Conservation (phyloP, 768 basidiomycete genomes). For the Epithele typhae region DNA sequence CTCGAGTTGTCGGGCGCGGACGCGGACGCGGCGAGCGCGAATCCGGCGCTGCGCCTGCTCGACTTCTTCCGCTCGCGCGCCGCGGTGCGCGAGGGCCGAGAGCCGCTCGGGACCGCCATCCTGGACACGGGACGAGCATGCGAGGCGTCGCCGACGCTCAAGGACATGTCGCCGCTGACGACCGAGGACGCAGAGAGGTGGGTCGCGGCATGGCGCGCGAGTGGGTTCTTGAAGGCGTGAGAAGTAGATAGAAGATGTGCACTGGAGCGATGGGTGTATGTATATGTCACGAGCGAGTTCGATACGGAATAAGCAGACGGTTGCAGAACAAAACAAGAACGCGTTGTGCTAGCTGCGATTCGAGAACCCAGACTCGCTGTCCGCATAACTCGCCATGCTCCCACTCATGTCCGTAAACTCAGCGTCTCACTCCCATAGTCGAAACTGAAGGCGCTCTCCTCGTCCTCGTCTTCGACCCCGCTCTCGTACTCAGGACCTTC, state of each 20-base stretch:
- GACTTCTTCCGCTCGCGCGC: conserved; percentile 18
- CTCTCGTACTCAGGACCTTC: conserved; percentile 24
- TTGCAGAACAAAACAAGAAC: too few relatives aligned
- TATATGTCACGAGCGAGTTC: too few relatives aligned
- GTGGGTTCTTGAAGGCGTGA: neutral
- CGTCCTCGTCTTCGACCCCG: conserved; percentile 17
- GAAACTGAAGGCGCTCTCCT: conserved; percentile 15
- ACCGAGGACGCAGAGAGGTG: neutral
- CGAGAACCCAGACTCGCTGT: conserved; percentile 26
- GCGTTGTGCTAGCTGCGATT: conserved; percentile 5
- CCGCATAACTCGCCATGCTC: conserved; percentile 22
- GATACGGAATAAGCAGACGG: too few relatives aligned
- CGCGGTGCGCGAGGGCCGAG: neutral
- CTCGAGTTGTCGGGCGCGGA: neutral
- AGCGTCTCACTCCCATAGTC: conserved; percentile 23
- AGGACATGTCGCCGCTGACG: neutral
- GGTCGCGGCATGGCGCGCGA: neutral
- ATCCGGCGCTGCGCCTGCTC: conserved; percentile 22
- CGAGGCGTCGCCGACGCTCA: neutral
- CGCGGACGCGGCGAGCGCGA: conserved; percentile 1
- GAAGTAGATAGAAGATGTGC: too few relatives aligned
- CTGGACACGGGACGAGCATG: neutral
- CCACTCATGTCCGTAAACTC: conserved; percentile 26
- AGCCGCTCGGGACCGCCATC: neutral
- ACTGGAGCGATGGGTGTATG: too few relatives aligned